Base-by-base conservation (phyloP, 352 stramenopile species). In the Pythium biforme region DNA sequence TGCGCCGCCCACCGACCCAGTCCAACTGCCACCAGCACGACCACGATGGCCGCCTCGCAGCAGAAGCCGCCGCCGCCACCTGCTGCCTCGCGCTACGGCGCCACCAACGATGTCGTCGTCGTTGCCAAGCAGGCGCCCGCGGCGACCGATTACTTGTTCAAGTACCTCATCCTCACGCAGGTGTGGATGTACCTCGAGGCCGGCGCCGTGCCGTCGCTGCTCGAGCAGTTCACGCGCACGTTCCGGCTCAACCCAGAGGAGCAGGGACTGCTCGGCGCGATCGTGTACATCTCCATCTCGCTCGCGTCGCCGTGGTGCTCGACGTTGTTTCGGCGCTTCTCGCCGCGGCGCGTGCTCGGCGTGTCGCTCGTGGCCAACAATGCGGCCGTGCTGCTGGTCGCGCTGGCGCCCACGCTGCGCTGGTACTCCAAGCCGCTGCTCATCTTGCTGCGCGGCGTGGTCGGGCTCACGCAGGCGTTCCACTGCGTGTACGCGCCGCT, bases 131-230 rank as follows among this genome's bases (percentile, higher is more conserved):
- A 29, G 33, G 20, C 50, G 17, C 37, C 50, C 14, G 37, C 37
- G 11, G 37, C 15, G 41, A 74, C 67, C 52, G 81, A 86, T 39
- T 89, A 92, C 59, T 74, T 95, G 6, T 96, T 96, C 74, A 90
- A 92, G 59, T 96, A 83, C 61, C 72, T 96, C 26, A 77, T 96
- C 57, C 74, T 94, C 51, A 82, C 79, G 37, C 86, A 96, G 62
- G 79, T 94, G 31, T 91, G 82, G 66, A 90, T 95, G 75, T 95
- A 95, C 64, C 70, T 94, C 37, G 87, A 95, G 62, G 87, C 87
- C 6, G 87, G 87, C 55, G 87, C 86, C 17, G 84, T 96, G 66
- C 86, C 86, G 34, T 86, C 87, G 48, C 71, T 95, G 34, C 75
- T 96, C 53, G 74, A 92, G 68, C 73, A 92, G 51, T 92, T 95